Evolutionary conservation across 257 asterid genomes (phyloP), one percentile per base, ranked within the genome.

Genomic region (Jacaranda mimosifolia): DNA sequence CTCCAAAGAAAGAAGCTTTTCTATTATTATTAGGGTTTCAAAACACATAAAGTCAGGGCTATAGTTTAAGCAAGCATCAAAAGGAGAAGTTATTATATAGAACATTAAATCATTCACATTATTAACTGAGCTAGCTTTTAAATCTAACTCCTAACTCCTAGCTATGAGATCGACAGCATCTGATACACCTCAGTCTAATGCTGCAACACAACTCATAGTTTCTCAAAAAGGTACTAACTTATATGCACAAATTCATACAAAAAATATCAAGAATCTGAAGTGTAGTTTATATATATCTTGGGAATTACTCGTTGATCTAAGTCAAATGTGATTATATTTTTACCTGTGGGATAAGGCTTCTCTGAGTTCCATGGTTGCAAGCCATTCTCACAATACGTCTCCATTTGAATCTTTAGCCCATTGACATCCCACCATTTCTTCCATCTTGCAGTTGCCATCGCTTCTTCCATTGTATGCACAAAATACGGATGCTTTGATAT

Each of bases 371-470:
- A 96, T 51, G 99, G 98, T 68, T 90, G 80, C 84, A 96, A 40
- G 17, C 97, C 99, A 80, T 86, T 68, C 45, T 90, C 91, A 84
- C 99, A 96, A 21, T 96, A 96, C 0, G 92, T 85, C 85, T 96
- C 99, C 90, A 96, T 91, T 72, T 93, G 98, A 35, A 63, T 38
- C 88, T 74, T 93, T 73, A 93, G 58, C 5, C 68, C 88, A 65
- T 89, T 87, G 1, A 96, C 87, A 68, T 91, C 97, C 95, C 89
- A 79, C 99, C 98, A 96, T 76, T 96, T 96, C 81, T 84, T 91
- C 99, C 99, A 96, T 70, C 99, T 77, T 0, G 94, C 94, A 26
- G 98, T 96, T 1, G 98, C 97, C 87, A 85, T 79, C 0, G 97
- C 99, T 75, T 96, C 99, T 68, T 96, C 99, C 89, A 96, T 79